Conservation (phyloP, 345 rosid species). For the Populus nigra region DNA sequence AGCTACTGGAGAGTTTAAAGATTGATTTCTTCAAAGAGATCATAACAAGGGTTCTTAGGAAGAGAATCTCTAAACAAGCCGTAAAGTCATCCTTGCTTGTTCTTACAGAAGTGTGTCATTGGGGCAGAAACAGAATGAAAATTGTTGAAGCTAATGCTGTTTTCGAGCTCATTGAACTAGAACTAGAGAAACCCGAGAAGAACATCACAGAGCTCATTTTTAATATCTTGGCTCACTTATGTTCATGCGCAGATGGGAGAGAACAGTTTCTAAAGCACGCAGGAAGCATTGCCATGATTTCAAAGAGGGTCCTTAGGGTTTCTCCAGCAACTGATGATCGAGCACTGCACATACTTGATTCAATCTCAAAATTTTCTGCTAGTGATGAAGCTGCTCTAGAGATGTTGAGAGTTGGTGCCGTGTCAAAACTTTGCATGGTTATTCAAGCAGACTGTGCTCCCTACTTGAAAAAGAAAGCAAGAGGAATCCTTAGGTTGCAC, state of each 20-base stretch:
- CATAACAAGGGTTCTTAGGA: constrained; percentile 14
- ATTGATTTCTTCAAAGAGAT: constrained; percentile 31
- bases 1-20: constrained; percentile 25
- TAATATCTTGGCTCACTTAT: constrained; percentile 40
- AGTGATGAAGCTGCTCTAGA: constrained; percentile 35
- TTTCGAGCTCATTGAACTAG: constrained; percentile 46
- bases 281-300: constrained; percentile 46
- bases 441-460: constrained; percentile 46
- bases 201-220: constrained; percentile 43
- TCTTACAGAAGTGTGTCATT: constrained; percentile 30
- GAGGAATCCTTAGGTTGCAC: constrained; percentile 43
- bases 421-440: constrained; percentile 63
- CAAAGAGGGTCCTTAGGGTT: constrained; percentile 50
- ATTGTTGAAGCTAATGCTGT: constrained; percentile 43
- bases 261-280: constrained; percentile 40
- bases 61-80: constrained; percentile 30
- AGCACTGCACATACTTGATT: constrained; percentile 36
- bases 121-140: constrained; percentile 41
- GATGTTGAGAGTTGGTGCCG: constrained; percentile 62
- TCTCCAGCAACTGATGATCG: constrained; percentile 49
- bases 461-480: constrained; percentile 46
- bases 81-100: constrained; percentile 37
- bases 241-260: constrained; percentile 51
- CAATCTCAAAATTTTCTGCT: constrained; percentile 35
- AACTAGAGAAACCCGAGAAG: constrained; percentile 46